Evolutionary conservation across 2,329 filamentous ascomycete genomes (phyloP), one percentile per base, ranked within the genome.

Genomic region (Colletotrichum viniferum): DNA sequence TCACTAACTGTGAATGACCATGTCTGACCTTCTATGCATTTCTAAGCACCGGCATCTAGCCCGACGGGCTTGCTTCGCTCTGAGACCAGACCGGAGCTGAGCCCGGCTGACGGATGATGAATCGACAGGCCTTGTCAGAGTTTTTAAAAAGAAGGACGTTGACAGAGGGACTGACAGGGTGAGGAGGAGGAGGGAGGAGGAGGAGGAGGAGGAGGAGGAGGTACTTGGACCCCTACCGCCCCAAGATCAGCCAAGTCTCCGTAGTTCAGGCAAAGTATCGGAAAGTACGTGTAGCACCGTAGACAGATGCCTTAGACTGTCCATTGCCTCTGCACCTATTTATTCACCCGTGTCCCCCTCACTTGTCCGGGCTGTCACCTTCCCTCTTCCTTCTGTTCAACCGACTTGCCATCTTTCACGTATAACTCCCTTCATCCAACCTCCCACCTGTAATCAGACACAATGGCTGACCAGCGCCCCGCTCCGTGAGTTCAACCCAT

Each of bases 401-500:
- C 9, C 10, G 24, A 63, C 30, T 60, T 7, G 13, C 18, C 32
- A 30, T 58, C 55, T 24, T 65, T 16, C 24, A 34, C 36, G 12
- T 24, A 48, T 14, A 32, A 24, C 18, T 26, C n/a, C 38, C 56
- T 16, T 48, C 26, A n/a, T 18, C 43, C 38, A 24, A 32, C 18
- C 7, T 13, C 8, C 21, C 30, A 58, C 21, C 56, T 26, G 18
- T 8, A 62, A 71, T 75, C 65, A 66, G 58, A 76, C 73, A 74
- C 64, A 71, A 78, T 78, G 77, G 77, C 77, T 74, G 77, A 78
- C 68, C 48, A 63, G 34, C 68, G 78, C 63, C 73, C 75, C 58
- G 77, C 77, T 72, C 75, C 77, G 77, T 78, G 71, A 71, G 77
- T 74, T 24, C n/a, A 13, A 43, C 56, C 26, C 62, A 69, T 66